Conservation (phyloP, 495 filamentous ascomycete genomes). For the Gamarada debralockiae region DNA sequence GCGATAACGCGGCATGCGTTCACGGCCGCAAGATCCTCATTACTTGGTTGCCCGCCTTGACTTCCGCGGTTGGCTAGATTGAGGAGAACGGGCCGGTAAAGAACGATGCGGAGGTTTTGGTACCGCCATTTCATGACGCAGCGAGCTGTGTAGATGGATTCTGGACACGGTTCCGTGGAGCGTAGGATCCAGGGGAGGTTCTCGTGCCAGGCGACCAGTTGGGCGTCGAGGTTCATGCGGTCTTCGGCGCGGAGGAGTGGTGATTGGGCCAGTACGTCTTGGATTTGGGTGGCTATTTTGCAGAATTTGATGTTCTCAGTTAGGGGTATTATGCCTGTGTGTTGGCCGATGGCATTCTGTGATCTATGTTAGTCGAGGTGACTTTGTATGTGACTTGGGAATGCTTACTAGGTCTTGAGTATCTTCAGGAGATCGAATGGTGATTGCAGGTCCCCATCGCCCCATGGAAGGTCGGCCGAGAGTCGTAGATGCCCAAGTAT, state of each 20-base stretch:
- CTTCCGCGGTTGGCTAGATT: slow-evolving; percentile 58
- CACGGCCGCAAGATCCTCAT: slow-evolving; percentile 68
- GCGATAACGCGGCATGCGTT: slow-evolving; percentile 66
- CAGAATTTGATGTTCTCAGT: slow-evolving; percentile 78
- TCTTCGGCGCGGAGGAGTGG: slow-evolving; percentile 64
- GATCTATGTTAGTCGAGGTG: not conserved
- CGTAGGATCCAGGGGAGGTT: slow-evolving; percentile 68
- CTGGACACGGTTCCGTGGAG: slow-evolving; percentile 64
- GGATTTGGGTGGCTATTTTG: slow-evolving; percentile 73
- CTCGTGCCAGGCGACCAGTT: slow-evolving; percentile 69
- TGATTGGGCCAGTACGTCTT: slow-evolving; percentile 68
- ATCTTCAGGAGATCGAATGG: slow-evolving; percentile 59
- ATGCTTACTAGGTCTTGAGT: slow-evolving; percentile 18
- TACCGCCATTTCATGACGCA: slow-evolving; percentile 82
- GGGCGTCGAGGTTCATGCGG: slow-evolving; percentile 58
- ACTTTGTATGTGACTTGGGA: not conserved
- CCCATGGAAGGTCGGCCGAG: slow-evolving; percentile 76
- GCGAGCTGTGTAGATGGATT: slow-evolving; percentile 63
- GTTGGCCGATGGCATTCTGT: slow-evolving; percentile 45
- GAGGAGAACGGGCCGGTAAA: slow-evolving; percentile 72
- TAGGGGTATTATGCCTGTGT: slow-evolving; percentile 63
- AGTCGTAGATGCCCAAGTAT: slow-evolving; percentile 75
- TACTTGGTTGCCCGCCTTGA: slow-evolving; percentile 54
- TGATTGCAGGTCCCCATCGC: slow-evolving; percentile 68
- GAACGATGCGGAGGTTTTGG: slow-evolving; percentile 72